These are phyloP conservation scores for Sanghuangporus baumii DNA, from an alignment of 1,284 basidiomycete species.

Conservation along the genomic window DNA sequence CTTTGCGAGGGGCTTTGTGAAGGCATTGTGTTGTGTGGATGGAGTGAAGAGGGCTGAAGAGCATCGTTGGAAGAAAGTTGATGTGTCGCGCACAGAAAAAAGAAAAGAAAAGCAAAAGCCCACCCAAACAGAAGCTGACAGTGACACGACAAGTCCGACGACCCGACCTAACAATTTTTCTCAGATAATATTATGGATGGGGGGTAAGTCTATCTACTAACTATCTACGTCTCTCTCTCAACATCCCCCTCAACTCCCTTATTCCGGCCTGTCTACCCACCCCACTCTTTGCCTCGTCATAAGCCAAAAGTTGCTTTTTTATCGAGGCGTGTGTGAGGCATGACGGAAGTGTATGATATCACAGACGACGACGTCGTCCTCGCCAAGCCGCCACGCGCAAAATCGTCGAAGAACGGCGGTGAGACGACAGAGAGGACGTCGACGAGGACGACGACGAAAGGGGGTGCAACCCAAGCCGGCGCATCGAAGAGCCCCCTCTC, in stretches of 20 bases:
- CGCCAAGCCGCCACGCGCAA: not conserved
- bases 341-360: not conserved
- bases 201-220: not conserved
- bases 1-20: not conserved
- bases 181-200: not conserved
- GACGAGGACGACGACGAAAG: not conserved
- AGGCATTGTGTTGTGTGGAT: not conserved
- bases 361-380: constrained; percentile 3
- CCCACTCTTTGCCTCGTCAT: too few species aligned
- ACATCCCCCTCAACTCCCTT: not conserved
- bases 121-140: not conserved
- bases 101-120: not conserved
- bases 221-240: not conserved
- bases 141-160: not conserved
- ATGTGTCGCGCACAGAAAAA: not conserved
- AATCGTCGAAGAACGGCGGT: not conserved
- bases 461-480: not conserved
- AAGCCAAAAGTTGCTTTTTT: not conserved
- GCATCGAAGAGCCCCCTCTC: not conserved
- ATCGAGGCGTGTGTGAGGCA: not conserved
- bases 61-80: not conserved
- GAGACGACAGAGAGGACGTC: not conserved
- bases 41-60: not conserved
- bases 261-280: not conserved
- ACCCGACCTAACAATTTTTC: not conserved